These are phyloP conservation scores for Linaria vulgaris DNA, from an alignment of 257 asterid genomes.

Conservation along the genomic window DNA sequence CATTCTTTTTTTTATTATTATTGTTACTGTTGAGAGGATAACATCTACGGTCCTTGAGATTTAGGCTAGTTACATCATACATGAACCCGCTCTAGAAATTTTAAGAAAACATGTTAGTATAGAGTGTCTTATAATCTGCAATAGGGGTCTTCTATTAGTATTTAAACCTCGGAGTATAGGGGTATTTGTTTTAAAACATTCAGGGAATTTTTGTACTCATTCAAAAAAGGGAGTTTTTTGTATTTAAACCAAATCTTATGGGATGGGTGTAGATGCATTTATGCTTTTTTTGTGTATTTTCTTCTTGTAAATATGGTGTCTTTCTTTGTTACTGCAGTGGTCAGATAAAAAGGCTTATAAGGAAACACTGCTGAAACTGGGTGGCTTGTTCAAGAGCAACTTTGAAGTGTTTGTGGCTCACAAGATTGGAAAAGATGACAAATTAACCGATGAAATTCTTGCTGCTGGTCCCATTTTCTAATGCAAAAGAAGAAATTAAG, in stretches of 20 bases:
- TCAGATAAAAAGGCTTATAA: conserved; percentile 69
- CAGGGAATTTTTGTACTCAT: too few species aligned
- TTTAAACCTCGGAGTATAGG: too few species aligned
- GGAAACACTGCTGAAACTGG: conserved; percentile 71
- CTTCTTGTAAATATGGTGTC: not conserved
- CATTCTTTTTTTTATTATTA: not conserved
- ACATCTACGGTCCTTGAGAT: not conserved
- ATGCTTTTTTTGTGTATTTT: too few species aligned
- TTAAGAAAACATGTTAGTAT: too few species aligned
- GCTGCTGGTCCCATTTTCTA: conserved; percentile 88
- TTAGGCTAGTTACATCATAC: too few species aligned
- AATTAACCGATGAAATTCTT: conserved; percentile 73
- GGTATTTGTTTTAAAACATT: too few species aligned
- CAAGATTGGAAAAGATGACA: conserved; percentile 79
- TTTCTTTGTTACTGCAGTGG: conserved; percentile 65
- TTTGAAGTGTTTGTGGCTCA: conserved; percentile 71
- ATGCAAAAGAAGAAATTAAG: conserved; percentile 9
- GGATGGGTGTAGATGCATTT: too few species aligned
- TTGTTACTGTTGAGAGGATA: not conserved
- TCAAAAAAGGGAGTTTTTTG: too few species aligned
- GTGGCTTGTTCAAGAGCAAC: conserved; percentile 83
- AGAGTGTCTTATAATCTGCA: too few species aligned
- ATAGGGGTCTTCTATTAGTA: too few species aligned
- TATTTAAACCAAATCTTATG: too few species aligned
- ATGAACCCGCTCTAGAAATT: too few species aligned